A percentile compares a stretch with the other conserved stretches of the same genome.
Evolutionary conservation across 768 basidiomycete genomes (phyloP).

Genomic region (Tricholoma sp.): DNA sequence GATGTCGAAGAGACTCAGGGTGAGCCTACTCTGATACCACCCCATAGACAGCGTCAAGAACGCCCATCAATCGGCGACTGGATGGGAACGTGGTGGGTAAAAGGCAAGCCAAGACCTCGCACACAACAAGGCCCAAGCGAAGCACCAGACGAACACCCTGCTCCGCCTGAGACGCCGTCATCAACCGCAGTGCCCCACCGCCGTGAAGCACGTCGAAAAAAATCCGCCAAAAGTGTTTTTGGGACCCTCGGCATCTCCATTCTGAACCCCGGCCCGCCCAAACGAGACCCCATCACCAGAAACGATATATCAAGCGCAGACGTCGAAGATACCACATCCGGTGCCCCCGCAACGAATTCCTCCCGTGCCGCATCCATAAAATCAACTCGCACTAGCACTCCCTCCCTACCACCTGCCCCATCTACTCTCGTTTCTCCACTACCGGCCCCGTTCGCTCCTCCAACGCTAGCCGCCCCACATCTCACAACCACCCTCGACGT

Average conservation of each 20-base stretch:
- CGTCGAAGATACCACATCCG: constrained; percentile 6
- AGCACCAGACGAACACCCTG: constrained; percentile 16
- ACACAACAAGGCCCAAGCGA: constrained; percentile 11
- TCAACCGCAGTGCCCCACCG: constrained; percentile 8
- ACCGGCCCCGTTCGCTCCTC: constrained; percentile 29
- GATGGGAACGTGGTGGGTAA: constrained; percentile 67
- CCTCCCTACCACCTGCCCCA: constrained; percentile 17
- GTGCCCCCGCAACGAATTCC: constrained; percentile 1
- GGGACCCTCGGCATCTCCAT: constrained; percentile 68
- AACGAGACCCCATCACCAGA: constrained; percentile 8
- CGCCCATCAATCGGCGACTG: constrained; percentile 61
- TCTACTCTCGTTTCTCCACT: constrained; percentile 36
- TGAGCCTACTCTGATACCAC: constrained; percentile 10
- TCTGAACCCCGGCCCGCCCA: constrained; percentile 41
- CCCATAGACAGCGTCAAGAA: constrained; percentile 33
- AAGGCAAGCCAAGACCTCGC: constrained; percentile 35
- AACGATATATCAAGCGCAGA: constrained; percentile 7
- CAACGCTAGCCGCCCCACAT: constrained; percentile 38
- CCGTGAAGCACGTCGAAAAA: constrained; percentile 31
- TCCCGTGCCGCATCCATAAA: constrained; percentile 33
- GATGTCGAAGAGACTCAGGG: constrained; percentile 2
- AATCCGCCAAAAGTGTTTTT: constrained; percentile 59
- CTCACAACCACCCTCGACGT: constrained; percentile 38
- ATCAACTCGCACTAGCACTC: constrained; percentile 22
- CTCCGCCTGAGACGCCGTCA: constrained; percentile 8